A percentile compares a stretch with the other conserved stretches of the same genome.
Evolutionary conservation across 176 grass and related monocot species (phyloP).

Genomic region (Otatea glauca): DNA sequence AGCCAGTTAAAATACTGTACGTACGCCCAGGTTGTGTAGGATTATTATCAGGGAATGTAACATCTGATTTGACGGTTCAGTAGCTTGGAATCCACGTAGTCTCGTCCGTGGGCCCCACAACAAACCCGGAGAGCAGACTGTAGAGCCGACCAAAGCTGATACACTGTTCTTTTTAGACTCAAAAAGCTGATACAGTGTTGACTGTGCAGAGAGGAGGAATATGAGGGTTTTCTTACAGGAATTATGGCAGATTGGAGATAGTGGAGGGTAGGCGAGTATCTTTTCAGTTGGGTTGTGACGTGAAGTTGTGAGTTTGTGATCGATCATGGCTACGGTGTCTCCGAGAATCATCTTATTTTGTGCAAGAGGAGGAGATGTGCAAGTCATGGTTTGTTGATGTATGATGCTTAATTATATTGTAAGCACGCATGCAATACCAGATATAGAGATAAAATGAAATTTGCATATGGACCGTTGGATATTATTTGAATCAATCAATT

Average conservation of each 20-base stretch:
- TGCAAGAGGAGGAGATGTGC: too few species aligned
- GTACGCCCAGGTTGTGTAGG: neutral
- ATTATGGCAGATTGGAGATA: neutral
- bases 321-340: neutral
- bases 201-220: conserved; percentile 1
- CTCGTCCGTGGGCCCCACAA: neutral
- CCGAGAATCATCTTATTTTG: neutral
- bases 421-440: too few species aligned
- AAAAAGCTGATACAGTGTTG: conserved; percentile 31
- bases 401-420: too few species aligned
- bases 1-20: neutral
- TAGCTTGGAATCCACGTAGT: conserved; percentile 36
- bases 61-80: conserved; percentile 37
- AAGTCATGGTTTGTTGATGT: too few species aligned
- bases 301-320: neutral
- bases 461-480: too few species aligned
- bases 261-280: neutral
- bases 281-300: neutral
- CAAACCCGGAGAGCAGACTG: conserved; percentile 26
- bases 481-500: too few species aligned
- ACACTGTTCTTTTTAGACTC: neutral
- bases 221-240: neutral
- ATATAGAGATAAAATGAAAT: too few species aligned
- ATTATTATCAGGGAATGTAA: conserved; percentile 24
- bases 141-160: conserved; percentile 38